Percentiles rank a stretch among this genome's conserved stretches.
Conservation (phyloP, 2,329 filamentous ascomycete genomes). For the Talaromyces sp. region DNA sequence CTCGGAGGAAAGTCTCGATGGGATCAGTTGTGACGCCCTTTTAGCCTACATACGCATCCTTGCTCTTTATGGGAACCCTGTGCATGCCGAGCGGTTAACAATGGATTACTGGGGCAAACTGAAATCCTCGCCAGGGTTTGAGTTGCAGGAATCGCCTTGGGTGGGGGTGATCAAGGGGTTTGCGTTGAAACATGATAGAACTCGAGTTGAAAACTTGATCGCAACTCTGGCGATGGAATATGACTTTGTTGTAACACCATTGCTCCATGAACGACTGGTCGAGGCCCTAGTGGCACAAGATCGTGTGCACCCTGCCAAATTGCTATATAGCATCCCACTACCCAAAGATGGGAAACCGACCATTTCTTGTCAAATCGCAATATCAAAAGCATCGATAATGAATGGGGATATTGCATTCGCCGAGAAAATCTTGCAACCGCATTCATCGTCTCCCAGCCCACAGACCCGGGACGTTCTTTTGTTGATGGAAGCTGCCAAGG, state of each 20-base stretch:
- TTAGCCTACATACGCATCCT: constrained; percentile 48
- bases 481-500: constrained; percentile 69
- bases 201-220: constrained; percentile 53
- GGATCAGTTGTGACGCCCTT: constrained; percentile 34
- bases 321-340: constrained; percentile 61
- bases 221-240: constrained; percentile 46
- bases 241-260: constrained; percentile 45
- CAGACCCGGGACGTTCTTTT: constrained; percentile 67
- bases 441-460: constrained; percentile 46
- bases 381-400: constrained; percentile 59
- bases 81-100: constrained; percentile 49
- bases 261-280: constrained; percentile 51
- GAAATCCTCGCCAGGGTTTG: constrained; percentile 17
- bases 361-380: constrained; percentile 46
- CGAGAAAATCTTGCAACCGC: constrained; percentile 52
- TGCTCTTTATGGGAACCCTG: constrained; percentile 51
- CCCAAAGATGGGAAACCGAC: constrained; percentile 38
- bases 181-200: constrained; percentile 54
- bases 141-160: constrained; percentile 36
- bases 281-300: constrained; percentile 58
- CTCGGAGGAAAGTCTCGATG: constrained; percentile 32
- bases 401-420: constrained; percentile 61
- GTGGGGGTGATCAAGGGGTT: constrained; percentile 57
- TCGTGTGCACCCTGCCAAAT: constrained; percentile 57
- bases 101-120: constrained; percentile 35